Evolutionary conservation across 495 filamentous ascomycete species (phyloP).

Genomic region (Talaromyces nanjingensis): DNA sequence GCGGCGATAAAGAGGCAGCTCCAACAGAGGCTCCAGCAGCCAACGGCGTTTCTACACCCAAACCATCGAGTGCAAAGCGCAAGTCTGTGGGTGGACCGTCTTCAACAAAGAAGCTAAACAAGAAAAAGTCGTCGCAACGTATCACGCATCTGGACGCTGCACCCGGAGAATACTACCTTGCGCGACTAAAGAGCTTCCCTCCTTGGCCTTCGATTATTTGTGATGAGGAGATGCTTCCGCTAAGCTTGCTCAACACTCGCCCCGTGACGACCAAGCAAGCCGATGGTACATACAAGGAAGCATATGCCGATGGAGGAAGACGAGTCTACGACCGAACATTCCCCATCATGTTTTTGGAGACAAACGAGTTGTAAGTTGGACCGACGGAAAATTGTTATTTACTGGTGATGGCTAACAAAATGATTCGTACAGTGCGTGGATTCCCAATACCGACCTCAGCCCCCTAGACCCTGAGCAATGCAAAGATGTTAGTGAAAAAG

Average conservation of each 20-base stretch:
- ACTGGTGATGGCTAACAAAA: not conserved
- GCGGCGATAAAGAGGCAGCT: constrained; percentile 16
- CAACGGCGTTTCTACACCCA: constrained; percentile 41
- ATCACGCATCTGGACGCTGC: constrained; percentile 68
- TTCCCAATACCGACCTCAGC: constrained; percentile 68
- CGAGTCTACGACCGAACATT: constrained; percentile 75
- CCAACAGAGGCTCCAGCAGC: constrained; percentile 12
- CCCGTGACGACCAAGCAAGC: constrained; percentile 72
- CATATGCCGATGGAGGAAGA: constrained; percentile 76
- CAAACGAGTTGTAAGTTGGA: constrained; percentile 88
- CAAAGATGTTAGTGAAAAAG: constrained; percentile 53
- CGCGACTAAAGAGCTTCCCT: constrained; percentile 82
- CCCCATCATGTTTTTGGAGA: constrained; percentile 87
- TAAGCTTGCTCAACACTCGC: constrained; percentile 58
- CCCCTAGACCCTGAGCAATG: constrained; percentile 65
- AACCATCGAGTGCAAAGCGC: constrained; percentile 41
- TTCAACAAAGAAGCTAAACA: constrained; percentile 70
- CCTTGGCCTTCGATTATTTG: constrained; percentile 87
- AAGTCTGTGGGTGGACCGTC: constrained; percentile 62
- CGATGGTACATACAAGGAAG: constrained; percentile 78
- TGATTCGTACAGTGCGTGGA: constrained; percentile 60
- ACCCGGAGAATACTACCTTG: constrained; percentile 80
- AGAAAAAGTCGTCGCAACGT: constrained; percentile 69
- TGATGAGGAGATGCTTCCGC: constrained; percentile 85
- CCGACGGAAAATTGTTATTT: not conserved